Conservation (phyloP, 768 basidiomycete genomes). For the Tephrocybe sp. region DNA sequence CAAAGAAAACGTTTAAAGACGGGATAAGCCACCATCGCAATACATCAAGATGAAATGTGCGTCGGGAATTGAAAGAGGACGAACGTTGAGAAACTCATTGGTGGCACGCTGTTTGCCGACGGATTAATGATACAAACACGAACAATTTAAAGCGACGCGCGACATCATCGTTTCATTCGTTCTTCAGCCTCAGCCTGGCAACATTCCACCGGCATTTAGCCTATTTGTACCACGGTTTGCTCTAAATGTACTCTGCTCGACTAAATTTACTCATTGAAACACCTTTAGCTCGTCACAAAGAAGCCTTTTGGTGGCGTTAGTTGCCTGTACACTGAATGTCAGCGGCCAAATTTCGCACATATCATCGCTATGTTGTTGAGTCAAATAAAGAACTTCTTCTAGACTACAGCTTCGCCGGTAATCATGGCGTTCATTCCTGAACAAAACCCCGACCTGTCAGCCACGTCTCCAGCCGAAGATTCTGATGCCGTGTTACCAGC, state of each 20-base stretch:
- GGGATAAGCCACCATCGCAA: too few species aligned
- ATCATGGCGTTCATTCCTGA: conserved; percentile 26
- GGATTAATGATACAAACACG: conserved; percentile 11
- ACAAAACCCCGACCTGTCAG: conserved; percentile 40
- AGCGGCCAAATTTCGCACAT: conserved; percentile 16
- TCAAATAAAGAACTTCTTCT: conserved; percentile 5
- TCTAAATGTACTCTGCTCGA: not conserved
- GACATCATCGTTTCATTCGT: conserved; percentile 6
- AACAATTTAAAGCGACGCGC: conserved; percentile 10
- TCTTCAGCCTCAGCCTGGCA: not conserved
- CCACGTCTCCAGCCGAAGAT: conserved; percentile 58
- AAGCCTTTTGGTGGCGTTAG: conserved; percentile 11
- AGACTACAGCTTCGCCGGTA: conserved; percentile 23
- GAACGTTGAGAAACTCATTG: not conserved
- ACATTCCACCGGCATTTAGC: not conserved
- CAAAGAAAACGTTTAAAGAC: too few species aligned
- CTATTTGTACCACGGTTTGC: not conserved
- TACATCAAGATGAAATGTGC: too few species aligned
- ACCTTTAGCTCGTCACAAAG: not conserved
- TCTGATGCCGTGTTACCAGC: conserved; percentile 53
- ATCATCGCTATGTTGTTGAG: conserved; percentile 5
- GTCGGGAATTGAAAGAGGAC: not conserved
- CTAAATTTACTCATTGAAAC: not conserved
- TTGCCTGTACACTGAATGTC: conserved; percentile 8
- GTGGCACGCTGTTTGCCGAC: conserved; percentile 10